Evolutionary conservation across 441 rosid genomes (phyloP), one percentile per base, ranked within the genome.

Genomic region (Kokia cookei): DNA sequence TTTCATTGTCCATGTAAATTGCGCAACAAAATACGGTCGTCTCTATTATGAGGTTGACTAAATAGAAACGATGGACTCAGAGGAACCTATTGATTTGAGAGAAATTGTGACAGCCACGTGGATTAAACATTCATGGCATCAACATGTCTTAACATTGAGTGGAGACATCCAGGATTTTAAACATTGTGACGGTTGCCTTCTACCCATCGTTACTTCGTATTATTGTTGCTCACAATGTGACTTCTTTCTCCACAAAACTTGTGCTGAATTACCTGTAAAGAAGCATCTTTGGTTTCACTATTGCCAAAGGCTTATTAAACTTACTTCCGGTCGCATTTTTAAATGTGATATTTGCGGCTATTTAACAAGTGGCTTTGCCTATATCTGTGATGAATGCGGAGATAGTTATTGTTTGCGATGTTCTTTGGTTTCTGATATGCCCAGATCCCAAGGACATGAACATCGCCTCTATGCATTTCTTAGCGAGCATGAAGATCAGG

Each of bases 1-100:
- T 12, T 54, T 5, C 15, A 54, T 70, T 11, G 37, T 55, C 3
- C 73, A 70, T 7, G 73, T 70, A n/a, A 70, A 55, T 5, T 70
- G 73, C 40, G 64, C 51, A 17, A 6, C 26, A 22, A 1, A 14
- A 19, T 0, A 22, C 1, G 1, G n/a, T 13, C 0, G 0, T 3
- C 12, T 0, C 0, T 61, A 32, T 12, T 1, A 15, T 14, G 43
- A 0, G 35, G 24, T 61, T 61, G 65, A 61, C 1, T 61, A 45
- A 32, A 32, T 1, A 7, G 65, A 61, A 61, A 15, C 12, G 3
- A 29, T 17, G 19, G 22, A 61, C 32, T 61, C 11, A n/a, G 48
- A 13, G 32, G 4, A 24, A 24, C 32, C 1, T 26, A 13, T 13
- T 13, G 35, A 58, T 58, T 58, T 7, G 48, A 53, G 57, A n/a